Base-by-base conservation (phyloP, 108 stramenopile genomes). In the Discostella stelligeroides region DNA sequence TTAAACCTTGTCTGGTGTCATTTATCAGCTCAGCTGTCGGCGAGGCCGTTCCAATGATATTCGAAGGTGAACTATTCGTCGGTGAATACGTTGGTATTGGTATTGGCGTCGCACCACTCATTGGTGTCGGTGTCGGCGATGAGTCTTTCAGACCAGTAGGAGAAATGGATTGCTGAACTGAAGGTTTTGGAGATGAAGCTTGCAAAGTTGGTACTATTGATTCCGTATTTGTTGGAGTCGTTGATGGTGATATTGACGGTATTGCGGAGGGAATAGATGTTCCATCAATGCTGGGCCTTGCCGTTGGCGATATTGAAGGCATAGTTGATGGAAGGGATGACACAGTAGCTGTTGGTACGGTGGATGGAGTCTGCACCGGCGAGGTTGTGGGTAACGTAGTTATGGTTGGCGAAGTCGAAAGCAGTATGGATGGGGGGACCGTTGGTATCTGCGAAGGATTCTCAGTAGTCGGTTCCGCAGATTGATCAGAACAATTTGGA, bases 361-460 rank as follows among this genome's bases (percentile, higher is more conserved):
- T 45, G 34, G 70, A 72, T 12, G 60, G 60, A 24, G 40, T 12
- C 11, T 42, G 30, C 42, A 57, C 43, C 20, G 57, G 68, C 6
- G 29, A 29, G 6, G 7, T 7, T 18, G 57, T 48, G 24, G 58
- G 45, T 12, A 18, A 12, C 11, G 34, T n/a, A 34, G 57, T 40
- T 37, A 37, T 38, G 30, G 55, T 20, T 41, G 64, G 72, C 11
- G 55, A 10, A 27, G 39, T 18, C 17, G 64, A 59, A 6, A 56
- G 63, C 30, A 23, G 20, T n/a, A 17, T 45, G n/a, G 72, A 46
- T 39, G 63, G 63, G 46, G 23, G 15, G 20, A 48, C 37, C 0
- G 59, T 71, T 1, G 40, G 70, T n/a, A 18, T 50, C 53, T 12
- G 27, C 27, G 24, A 27, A 29, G 28, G 7, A 20, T n/a, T n/a